Evolutionary conservation across 2,329 filamentous ascomycete species (phyloP).

Genomic region (Nannizziopsis arthrosporioides): DNA sequence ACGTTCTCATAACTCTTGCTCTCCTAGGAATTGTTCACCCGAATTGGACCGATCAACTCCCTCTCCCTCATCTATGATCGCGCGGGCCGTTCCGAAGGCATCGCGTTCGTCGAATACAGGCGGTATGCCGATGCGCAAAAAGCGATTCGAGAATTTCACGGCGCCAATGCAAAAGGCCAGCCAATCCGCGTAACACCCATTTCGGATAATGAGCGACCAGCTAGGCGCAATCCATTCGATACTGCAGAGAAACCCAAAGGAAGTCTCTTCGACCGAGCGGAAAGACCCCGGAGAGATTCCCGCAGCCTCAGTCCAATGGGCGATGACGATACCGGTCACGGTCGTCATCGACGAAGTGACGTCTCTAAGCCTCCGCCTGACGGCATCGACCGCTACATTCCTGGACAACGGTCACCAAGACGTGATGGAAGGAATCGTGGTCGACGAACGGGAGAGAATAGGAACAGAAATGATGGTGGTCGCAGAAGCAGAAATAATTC

Average conservation of each 20-base stretch:
- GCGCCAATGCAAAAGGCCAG: constrained; percentile 80
- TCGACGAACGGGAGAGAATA: constrained; percentile 33
- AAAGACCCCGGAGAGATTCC: constrained; percentile 33
- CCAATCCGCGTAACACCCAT: constrained; percentile 65
- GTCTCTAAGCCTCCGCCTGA: constrained; percentile 47
- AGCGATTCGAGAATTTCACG: constrained; percentile 71
- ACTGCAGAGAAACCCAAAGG: constrained; percentile 41
- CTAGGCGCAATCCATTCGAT: constrained; percentile 39
- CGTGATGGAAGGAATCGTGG: constrained; percentile 40
- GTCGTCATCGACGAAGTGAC: constrained; percentile 40
- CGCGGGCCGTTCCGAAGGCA: constrained; percentile 74
- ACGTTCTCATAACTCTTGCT: background rate
- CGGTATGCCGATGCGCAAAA: constrained; percentile 56
- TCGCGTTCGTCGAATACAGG: constrained; percentile 73
- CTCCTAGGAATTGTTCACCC: constrained; percentile 61
- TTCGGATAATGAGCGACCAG: constrained; percentile 31
- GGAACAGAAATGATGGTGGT: constrained; percentile 21
- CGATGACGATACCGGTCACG: constrained; percentile 27
- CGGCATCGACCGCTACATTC: constrained; percentile 69
- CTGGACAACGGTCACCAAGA: constrained; percentile 42
- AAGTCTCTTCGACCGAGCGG: constrained; percentile 55
- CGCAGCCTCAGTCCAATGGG: constrained; percentile 34
- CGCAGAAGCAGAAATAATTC: constrained; percentile 35
- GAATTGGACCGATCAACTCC: constrained; percentile 60
- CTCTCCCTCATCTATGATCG: constrained; percentile 72